These are phyloP conservation scores for Ceriops tagal DNA, from an alignment of 345 rosid species.

Conservation along the genomic window DNA sequence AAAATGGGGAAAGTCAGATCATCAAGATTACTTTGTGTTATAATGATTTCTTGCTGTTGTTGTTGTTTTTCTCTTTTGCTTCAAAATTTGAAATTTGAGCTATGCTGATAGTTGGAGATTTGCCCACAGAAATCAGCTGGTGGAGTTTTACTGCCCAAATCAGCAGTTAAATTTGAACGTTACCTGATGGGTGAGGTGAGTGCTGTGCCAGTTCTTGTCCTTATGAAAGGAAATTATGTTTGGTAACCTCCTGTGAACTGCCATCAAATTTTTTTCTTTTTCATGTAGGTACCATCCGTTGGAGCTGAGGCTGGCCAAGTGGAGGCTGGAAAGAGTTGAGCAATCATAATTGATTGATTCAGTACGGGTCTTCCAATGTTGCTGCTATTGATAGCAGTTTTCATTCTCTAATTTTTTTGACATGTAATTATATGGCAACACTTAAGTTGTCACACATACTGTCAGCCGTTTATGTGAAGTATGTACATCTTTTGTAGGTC, in stretches of 20 bases:
- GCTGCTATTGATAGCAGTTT: not conserved
- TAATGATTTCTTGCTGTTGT: no score
- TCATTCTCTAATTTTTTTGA: no score
- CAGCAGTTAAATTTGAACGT: no score
- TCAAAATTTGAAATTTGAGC: no score
- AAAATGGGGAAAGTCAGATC: no score
- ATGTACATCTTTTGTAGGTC: no score
- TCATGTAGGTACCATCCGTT: constrained; percentile 46
- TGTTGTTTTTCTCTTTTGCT: no score
- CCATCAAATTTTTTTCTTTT: not conserved
- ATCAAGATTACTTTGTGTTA: no score
- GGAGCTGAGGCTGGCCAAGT: constrained; percentile 52
- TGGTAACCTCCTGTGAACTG: not conserved
- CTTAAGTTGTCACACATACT: not conserved
- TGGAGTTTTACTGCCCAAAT: constrained; percentile 49
- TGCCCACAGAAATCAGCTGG: no score
- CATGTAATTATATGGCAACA: no score
- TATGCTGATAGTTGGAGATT: no score
- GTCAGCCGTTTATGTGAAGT: no score
- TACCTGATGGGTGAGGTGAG: constrained; percentile 76
- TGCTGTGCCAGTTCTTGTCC: not conserved
- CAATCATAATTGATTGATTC: not conserved
- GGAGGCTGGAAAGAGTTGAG: constrained; percentile 72
- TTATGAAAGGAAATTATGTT: not conserved
- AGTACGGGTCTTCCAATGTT: not conserved